Conservation (phyloP, 805 yeast species). For the Grigorovia transvaalensis region DNA sequence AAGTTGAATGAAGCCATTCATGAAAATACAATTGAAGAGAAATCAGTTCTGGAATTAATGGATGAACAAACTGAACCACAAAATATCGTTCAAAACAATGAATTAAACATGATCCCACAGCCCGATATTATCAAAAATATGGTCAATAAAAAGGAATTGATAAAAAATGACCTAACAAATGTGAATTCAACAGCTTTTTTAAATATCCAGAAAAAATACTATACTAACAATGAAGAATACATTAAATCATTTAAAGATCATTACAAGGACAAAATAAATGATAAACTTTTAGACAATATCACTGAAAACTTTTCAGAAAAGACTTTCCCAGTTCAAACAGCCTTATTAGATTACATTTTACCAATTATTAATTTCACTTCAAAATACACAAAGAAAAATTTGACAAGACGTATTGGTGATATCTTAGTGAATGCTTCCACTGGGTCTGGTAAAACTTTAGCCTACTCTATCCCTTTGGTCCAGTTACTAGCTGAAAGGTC, state of each 20-base stretch:
- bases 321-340: constrained; percentile 28
- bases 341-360: constrained; percentile 18
- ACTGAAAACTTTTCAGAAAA: constrained; percentile 15
- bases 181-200: constrained; percentile 29
- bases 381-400: constrained; percentile 24
- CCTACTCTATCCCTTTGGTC: constrained; percentile 75
- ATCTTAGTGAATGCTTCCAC: constrained; percentile 86
- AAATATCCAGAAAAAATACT: constrained; percentile 19
- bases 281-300: constrained; percentile 28
- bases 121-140: constrained; percentile 35
- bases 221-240: constrained; percentile 17
- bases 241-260: constrained; percentile 13
- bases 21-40: not conserved
- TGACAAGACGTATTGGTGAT: constrained; percentile 59
- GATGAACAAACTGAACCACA: constrained; percentile 19
- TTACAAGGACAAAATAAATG: constrained; percentile 2
- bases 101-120: constrained; percentile 73
- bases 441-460: constrained; percentile 92
- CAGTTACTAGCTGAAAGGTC: constrained; percentile 52
- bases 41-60: constrained; percentile 10
- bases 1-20: constrained; percentile 12
- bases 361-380: constrained; percentile 19
- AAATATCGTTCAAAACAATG: constrained; percentile 17
- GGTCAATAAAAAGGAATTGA: not conserved
- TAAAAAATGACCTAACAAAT: constrained; percentile 20